phyloP scores from a whole-genome alignment of 305 asterid species.

The Fraxinus velutina region DNA sequence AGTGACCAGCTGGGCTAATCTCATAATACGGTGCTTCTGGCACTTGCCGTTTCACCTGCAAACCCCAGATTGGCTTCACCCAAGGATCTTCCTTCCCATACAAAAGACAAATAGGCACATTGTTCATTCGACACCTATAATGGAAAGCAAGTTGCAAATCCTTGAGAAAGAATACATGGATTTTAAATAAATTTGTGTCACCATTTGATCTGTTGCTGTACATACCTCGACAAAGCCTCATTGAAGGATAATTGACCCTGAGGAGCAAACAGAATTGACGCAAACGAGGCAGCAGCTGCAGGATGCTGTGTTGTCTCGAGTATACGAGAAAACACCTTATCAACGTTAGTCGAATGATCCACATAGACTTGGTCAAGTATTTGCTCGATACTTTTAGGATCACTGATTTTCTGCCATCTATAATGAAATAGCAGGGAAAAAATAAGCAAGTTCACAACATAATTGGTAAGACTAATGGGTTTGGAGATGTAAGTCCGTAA shows the following conservation, averaged over 20 bases:
- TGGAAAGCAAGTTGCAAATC: background rate
- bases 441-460: background rate
- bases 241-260: conserved; percentile 58
- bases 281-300: conserved; percentile 89
- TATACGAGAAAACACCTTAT: conserved; percentile 65
- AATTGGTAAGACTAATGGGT: background rate
- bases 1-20: conserved; percentile 93
- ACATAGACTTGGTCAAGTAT: conserved; percentile 80
- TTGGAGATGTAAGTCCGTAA: background rate
- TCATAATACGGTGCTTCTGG: conserved; percentile 81
- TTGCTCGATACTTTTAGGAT: conserved; percentile 70
- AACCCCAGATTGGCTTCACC: conserved; percentile 80
- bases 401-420: conserved; percentile 90
- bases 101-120: conserved; percentile 64
- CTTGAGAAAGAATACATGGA: background rate
- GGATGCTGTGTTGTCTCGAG: conserved; percentile 77
- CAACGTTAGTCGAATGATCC: conserved; percentile 71
- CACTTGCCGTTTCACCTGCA: conserved; percentile 56
- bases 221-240: conserved; percentile 65
- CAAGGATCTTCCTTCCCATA: conserved; percentile 95
- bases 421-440: conserved; percentile 3
- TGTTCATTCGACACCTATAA: conserved; percentile 60
- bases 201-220: background rate
- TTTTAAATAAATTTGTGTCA: background rate
- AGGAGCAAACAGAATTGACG: conserved; percentile 87